Evolutionary conservation across 305 asterid genomes (phyloP), one percentile per base, ranked within the genome.

Genomic region (Rubia tinctorum): DNA sequence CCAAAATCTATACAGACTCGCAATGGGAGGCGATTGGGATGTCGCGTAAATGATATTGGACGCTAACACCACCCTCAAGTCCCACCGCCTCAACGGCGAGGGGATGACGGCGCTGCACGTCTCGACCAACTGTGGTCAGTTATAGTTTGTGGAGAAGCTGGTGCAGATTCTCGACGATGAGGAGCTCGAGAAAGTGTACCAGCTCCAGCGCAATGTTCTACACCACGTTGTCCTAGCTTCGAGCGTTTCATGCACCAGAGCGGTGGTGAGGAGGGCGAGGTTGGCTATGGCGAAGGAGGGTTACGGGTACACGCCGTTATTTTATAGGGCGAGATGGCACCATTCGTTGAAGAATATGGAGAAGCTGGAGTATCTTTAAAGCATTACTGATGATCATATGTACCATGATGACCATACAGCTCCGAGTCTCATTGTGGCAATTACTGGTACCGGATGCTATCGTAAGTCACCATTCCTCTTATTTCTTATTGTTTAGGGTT

Each of bases 361-460:
- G 10, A 53, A 53, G 73, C 1, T 70, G 64, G 65, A 70, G 4
- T 70, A 70, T 53, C 73, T 70, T 10, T 34, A 30, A 65, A 22
- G 0, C 18, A 22, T 27, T 4, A 70, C 65, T 0, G 2, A 45
- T 25, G 66, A 64, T 1, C 0, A 8, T 15, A 12, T 12, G 8
- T n/a, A 9, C 11, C 10, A 17, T 8, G 64, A 18, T 49, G 1
- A 9, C 34, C n/a, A 2, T 0, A 8, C 47, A 0, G n/a, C 37
- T 53, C 18, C 34, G 27, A 6, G 9, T 34, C 49, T 70, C 34
- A n/a, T 70, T 34, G 65, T 70, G n/a, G 65, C 37, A 34, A 15
- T 70, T 42, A 70, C 73, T 2, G 37, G 20, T 18, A 4, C 65
- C 2, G 73, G 73, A 0, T 34, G 7, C 34, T 22, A 70, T n/a